These are phyloP conservation scores for Glycine soja DNA, from an alignment of 306 rosid genomes.

Conservation along the genomic window DNA sequence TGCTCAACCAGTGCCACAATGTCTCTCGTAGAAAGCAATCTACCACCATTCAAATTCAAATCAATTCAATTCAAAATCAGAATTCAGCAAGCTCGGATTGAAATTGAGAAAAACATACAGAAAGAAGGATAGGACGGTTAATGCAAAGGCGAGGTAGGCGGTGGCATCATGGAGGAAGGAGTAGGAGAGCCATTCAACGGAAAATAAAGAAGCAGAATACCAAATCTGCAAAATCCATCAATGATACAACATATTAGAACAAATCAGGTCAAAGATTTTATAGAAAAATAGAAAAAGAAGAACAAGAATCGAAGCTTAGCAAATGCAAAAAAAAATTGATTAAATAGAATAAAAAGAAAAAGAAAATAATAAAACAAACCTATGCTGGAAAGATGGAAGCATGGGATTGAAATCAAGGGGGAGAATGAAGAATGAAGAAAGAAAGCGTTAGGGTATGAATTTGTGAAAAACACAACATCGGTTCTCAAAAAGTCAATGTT, in stretches of 20 bases:
- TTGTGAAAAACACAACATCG: too few relatives aligned
- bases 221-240: constrained; percentile 46
- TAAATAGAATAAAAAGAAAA: not conserved
- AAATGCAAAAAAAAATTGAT: not conserved
- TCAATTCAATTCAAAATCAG: not conserved
- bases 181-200: constrained; percentile 2
- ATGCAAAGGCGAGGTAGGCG: constrained; percentile 73
- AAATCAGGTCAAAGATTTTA: constrained; percentile 10
- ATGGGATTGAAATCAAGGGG: constrained; percentile 35
- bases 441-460: constrained; percentile 55
- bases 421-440: constrained; percentile 22
- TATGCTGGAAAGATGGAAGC: constrained; percentile 35
- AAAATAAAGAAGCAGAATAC: not conserved
- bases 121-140: constrained; percentile 61
- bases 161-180: constrained; percentile 42
- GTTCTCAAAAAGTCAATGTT: too few relatives aligned
- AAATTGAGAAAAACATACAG: constrained; percentile 8
- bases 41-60: constrained; percentile 38
- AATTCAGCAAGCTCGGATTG: constrained; percentile 4
- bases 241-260: not conserved
- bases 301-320: not conserved
- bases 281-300: not conserved
- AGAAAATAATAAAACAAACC: constrained; percentile 37
- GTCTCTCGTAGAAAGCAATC: constrained; percentile 79
- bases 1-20: constrained; percentile 62